These are phyloP conservation scores for Seiridium cupressi DNA, from an alignment of 2,329 filamentous ascomycete genomes.

Conservation along the genomic window DNA sequence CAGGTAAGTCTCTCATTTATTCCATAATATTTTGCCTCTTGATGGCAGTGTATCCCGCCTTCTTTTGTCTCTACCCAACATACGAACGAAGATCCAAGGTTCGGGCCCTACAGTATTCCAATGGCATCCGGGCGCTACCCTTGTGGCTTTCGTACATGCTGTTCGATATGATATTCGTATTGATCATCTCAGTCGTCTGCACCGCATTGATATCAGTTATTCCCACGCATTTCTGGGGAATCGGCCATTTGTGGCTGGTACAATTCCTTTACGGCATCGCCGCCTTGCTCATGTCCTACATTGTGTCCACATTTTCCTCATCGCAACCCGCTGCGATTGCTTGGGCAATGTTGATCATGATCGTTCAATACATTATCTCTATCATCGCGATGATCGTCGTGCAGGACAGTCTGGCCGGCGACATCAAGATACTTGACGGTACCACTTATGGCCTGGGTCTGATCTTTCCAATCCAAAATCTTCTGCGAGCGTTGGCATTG, in stretches of 20 bases:
- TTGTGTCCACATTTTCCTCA: constrained; percentile 59
- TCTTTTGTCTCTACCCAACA: constrained; percentile 66
- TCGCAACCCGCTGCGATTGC: constrained; percentile 66
- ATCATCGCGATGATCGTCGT: constrained; percentile 23
- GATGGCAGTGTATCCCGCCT: constrained; percentile 60
- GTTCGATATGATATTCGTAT: constrained; percentile 62
- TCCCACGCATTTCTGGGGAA: constrained; percentile 50
- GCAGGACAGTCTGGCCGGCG: constrained; percentile 11
- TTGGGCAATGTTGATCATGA: constrained; percentile 36
- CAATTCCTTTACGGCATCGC: constrained; percentile 64
- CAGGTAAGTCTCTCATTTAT: constrained; percentile 17
- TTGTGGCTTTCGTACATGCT: constrained; percentile 63
- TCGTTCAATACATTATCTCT: constrained; percentile 22
- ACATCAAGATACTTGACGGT: constrained; percentile 49
- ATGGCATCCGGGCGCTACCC: constrained; percentile 61
- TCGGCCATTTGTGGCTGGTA: constrained; percentile 62
- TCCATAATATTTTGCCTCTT: constrained; percentile 27
- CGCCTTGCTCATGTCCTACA: constrained; percentile 58
- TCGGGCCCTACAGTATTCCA: constrained; percentile 66
- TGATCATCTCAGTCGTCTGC: constrained; percentile 38
- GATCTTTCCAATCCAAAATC: constrained; percentile 60
- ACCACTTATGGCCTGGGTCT: constrained; percentile 57
- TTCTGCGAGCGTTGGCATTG: constrained; percentile 58
- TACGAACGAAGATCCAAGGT: constrained; percentile 61
- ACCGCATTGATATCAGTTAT: constrained; percentile 54